A percentile compares a stretch with the other conserved stretches of the same genome.
phyloP scores from a whole-genome alignment of 2,329 filamentous ascomycete genomes.

The Colletotrichum sp. region DNA sequence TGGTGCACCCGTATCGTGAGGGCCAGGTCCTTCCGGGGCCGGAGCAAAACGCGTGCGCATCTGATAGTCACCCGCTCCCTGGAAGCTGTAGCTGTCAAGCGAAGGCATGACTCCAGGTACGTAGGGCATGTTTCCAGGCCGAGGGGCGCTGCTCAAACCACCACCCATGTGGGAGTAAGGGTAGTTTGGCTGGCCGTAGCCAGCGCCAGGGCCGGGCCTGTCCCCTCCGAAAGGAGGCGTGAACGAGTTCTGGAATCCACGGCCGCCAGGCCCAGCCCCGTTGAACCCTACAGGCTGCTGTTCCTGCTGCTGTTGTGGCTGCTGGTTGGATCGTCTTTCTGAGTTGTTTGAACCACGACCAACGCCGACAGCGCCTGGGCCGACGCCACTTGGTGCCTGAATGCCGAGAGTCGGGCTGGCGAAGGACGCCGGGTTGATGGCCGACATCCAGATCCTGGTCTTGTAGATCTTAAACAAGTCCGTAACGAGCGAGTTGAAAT shows the following conservation, averaged over 20 bases:
- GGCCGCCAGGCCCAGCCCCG: slow-evolving; percentile 39
- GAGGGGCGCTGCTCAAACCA: slow-evolving; percentile 31
- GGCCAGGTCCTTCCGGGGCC: slow-evolving; percentile 36
- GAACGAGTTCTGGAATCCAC: slow-evolving; percentile 48
- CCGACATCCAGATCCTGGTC: slow-evolving; percentile 99
- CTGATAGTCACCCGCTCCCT: slow-evolving; percentile 49
- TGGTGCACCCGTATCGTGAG: slow-evolving; percentile 29
- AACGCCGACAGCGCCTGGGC: slow-evolving; percentile 68
- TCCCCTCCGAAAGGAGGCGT: slow-evolving; percentile 47
- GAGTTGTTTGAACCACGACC: slow-evolving; percentile 46
- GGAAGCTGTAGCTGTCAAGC: slow-evolving; percentile 50
- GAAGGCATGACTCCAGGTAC: slow-evolving; percentile 42
- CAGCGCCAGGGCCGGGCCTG: slow-evolving; percentile 40
- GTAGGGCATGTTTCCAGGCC: slow-evolving; percentile 42
- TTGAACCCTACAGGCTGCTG: slow-evolving; percentile 40
- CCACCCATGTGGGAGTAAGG: slow-evolving; percentile 30
- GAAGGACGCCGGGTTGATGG: slow-evolving; percentile 97
- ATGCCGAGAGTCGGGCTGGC: slow-evolving; percentile 77
- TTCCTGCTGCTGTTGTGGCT: slow-evolving; percentile 39
- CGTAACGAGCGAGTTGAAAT: slow-evolving; percentile 97
- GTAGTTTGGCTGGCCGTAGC: slow-evolving; percentile 42
- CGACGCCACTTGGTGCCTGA: slow-evolving; percentile 71
- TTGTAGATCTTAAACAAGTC: slow-evolving; percentile 99
- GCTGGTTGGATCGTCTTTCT: slow-evolving; percentile 51
- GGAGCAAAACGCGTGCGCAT: slow-evolving; percentile 53